Base-by-base conservation (phyloP, 2,329 filamentous ascomycete species). In the Aspergillus tamarii region DNA sequence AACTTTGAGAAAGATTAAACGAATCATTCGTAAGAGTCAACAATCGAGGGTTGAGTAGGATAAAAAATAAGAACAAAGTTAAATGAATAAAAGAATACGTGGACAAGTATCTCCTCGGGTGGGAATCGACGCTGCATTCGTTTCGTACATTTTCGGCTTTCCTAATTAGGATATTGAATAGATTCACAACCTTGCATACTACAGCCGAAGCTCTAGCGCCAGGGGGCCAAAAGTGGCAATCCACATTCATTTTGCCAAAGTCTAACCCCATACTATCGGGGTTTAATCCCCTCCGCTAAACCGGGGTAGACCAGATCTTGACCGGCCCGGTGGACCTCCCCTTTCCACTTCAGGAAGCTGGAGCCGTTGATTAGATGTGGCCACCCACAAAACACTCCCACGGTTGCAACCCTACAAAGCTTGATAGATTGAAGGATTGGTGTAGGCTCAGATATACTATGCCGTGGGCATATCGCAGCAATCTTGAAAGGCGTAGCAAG, bases 381-480 rank as follows among this genome's bases (percentile, higher is more conserved):
- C 8, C 4, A 8, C 21, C 41, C 10, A 43, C 19, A 43, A 43
- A 21, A 3, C 41, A 19, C 41, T 43, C 10, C 41, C 2, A 19
- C 16, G 19, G n/a, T 21, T 43, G 41, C 11, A 43, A 43, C 41
- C 19, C 41, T 43, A 4, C 19, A 43, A 43, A 43, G 41, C 41
- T 43, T 43, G 41, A 43, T 36, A 36, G 34, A 36, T 16, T 36
- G 34, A 14, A 43, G 41, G 3, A 21, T 21, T 0, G 0, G 11
- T 21, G 2, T 43, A 43, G 19, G 3, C 4, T 4, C 19, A 43
- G 8, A n/a, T 11, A 21, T 21, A 21, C 16, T 2, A 3, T 19
- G 3, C n/a, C 8, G 10, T 8, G 4, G 0, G 9, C 1, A 43
- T 10, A 43, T 0, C 9, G 9, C 7, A 19, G 19, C 8, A 43